Base-by-base conservation (phyloP, 129 eudicot genomes). In the Scalesia atractyloides region DNA sequence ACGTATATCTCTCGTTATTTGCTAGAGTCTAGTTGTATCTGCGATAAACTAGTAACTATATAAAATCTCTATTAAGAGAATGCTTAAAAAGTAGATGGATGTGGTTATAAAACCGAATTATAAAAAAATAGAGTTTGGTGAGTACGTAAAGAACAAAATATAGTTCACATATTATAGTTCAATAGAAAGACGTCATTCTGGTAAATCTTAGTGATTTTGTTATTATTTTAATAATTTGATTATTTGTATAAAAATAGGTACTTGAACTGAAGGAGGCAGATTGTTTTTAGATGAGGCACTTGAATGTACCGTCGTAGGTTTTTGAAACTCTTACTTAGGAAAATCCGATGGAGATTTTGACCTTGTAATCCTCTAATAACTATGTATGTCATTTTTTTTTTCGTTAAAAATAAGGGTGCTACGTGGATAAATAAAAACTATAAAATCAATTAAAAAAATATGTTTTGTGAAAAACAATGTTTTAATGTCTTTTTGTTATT, bases 281-380 rank as follows among this genome's bases (percentile, higher is more conserved):
- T 66, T 48, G 78, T 34, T 65, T 7, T 56, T 66, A 66, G 66
- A 66, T 24, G 51, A 47, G 37, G 20, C 36, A 34, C 47, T 12
- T 75, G 59, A 64, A 17, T 18, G 11, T 47, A 51, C 33, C 51
- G 39, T 64, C 44, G 61, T 73, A 58, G 49, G n/a, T 65, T 52
- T 75, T 75, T 14, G 58, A 75, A 30, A 33, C 50, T 54, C 22
- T 15, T 43, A 26, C 59, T 75, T 66, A 4, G 74, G 80, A n/a
- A 66, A 66, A 43, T 66, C 74, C 80, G 59, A 56, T 56, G 24
- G 43, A 16, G 60, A 43, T 24, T 72, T 53, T 76, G 67, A 33
- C 74, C 51, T 50, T 54, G 14, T 7, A 19, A 34, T 51, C 61
- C 47, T 66, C 13, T 18, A 66, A 16, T n/a, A 53, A 74, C 71